Base-by-base conservation (phyloP, 2,329 filamentous ascomycete genomes). In the Bipolaris bicolor region DNA sequence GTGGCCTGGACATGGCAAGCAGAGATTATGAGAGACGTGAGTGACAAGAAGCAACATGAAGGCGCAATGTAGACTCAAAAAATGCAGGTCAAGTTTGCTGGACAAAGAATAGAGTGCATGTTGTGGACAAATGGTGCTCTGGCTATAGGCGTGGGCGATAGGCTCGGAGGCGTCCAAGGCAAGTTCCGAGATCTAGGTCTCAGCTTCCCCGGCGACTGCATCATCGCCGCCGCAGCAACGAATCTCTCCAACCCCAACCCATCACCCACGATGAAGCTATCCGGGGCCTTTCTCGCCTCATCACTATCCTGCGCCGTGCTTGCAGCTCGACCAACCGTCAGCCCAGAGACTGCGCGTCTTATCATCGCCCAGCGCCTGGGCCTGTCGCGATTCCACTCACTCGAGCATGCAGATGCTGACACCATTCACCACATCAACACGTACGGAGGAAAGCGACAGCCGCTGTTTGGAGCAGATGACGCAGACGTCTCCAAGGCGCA, bases 361-460 rank as follows among this genome's bases (percentile, higher is more conserved):
- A 77, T 84, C 47, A 67, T 84, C 57, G 82, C 82, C 48, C 79
- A 82, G 69, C 73, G 81, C 65, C 76, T 83, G 24, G 81, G 81
- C 16, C 72, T 84, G 33, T 80, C 81, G 51, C 76, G 78, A 52
- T 83, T 78, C 70, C 81, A 84, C 62, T 68, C 73, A 22, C 68
- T 81, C 46, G 73, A 77, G 55, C 63, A 77, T 57, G 63, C 72
- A 26, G 74, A 74, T 47, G 74, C 79, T 10, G 74, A 78, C 9
- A 73, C 72, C n/a, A 67, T 84, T 49, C 63, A 76, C 34, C 76
- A 78, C 46, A 76, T 84, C 61, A 83, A 83, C 69, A 70, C 71
- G 31, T 81, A 77, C 64, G 80, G 81, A 36, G 75, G 76, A 45
- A 55, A 65, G 58, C 70, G 68, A 54, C 76, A 76, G 61, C 68